Percentiles rank a stretch among this genome's conserved stretches.
Conservation (phyloP, 108 stramenopile species). For the Nitzschia putrida region DNA sequence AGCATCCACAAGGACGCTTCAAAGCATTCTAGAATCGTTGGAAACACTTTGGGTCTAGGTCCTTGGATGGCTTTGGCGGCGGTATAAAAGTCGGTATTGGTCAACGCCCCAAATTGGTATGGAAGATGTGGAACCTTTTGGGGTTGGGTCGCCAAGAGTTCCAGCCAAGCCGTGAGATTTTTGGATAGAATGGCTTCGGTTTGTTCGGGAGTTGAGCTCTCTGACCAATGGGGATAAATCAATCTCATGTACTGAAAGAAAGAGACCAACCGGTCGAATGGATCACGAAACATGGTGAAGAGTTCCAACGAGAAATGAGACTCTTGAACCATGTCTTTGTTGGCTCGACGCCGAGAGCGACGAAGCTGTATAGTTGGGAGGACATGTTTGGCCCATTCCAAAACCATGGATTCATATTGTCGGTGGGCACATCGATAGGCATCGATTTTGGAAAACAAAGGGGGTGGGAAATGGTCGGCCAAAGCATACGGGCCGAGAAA, state of each 20-base stretch:
- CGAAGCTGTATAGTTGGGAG: neutral
- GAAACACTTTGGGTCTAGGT: neutral
- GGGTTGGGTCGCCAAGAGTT: constrained; percentile 9
- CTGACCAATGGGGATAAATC: constrained; percentile 18
- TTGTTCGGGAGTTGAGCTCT: constrained; percentile 15
- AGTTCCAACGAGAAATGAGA: constrained; percentile 9
- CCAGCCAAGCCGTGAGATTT: constrained; percentile 32
- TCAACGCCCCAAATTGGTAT: constrained; percentile 9
- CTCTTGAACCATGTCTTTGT: neutral
- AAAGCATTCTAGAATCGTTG: constrained; percentile 34
- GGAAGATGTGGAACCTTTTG: constrained; percentile 5
- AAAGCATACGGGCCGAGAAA: constrained; percentile 1
- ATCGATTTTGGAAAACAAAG: neutral
- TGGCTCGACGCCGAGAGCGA: neutral
- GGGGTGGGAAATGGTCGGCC: neutral
- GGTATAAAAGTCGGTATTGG: neutral
- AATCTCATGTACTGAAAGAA: constrained; percentile 32
- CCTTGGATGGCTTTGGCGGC: constrained; percentile 17
- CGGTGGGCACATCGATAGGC: neutral
- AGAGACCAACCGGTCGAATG: constrained; percentile 35
- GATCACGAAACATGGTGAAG: constrained; percentile 36
- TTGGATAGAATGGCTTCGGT: constrained; percentile 18
- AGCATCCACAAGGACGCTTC: constrained; percentile 28
- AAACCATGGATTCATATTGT: constrained; percentile 7
- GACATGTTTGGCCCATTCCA: constrained; percentile 9